A percentile compares a stretch with the other conserved stretches of the same genome.
These are phyloP conservation scores for Xylariaceae sp. DNA, from an alignment of 2,329 filamentous ascomycete genomes.

Conservation along the genomic window DNA sequence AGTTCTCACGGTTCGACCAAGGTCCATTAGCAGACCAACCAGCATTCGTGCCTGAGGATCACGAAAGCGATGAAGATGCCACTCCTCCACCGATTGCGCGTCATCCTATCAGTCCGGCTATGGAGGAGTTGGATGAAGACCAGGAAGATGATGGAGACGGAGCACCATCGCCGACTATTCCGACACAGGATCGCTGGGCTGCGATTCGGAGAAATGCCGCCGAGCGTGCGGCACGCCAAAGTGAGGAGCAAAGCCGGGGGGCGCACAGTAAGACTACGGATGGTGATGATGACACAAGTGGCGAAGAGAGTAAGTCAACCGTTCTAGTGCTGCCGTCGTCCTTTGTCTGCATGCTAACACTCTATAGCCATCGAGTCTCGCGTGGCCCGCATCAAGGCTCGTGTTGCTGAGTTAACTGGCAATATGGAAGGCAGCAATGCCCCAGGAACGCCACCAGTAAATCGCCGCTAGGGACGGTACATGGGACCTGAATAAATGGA, in stretches of 20 bases:
- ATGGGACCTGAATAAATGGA: conserved; percentile 33
- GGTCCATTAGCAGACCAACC: conserved; percentile 87
- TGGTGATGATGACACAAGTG: conserved; percentile 86
- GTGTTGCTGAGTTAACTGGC: conserved; percentile 91
- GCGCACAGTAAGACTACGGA: conserved; percentile 63
- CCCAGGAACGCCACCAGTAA: conserved; percentile 46
- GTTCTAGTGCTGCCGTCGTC: neutral
- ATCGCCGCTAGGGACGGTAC: conserved; percentile 44
- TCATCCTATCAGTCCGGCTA: conserved; percentile 35
- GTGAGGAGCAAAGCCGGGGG: conserved; percentile 67
- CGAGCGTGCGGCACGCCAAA: conserved; percentile 72
- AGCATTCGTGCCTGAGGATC: conserved; percentile 73
- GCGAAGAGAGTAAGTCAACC: conserved; percentile 65
- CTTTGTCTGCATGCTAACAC: conserved; percentile 33
- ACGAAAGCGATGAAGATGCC: conserved; percentile 53
- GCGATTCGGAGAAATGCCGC: conserved; percentile 95
- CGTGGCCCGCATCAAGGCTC: conserved; percentile 95
- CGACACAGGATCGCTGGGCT: conserved; percentile 83
- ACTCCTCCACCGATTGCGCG: conserved; percentile 59
- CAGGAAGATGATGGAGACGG: conserved; percentile 41
- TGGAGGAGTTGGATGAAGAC: conserved; percentile 33
- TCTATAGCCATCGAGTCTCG: conserved; percentile 88
- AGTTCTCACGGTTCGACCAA: conserved; percentile 79
- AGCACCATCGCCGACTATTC: conserved; percentile 42
- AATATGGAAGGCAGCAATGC: conserved; percentile 67